Evolutionary conservation across 108 stramenopile genomes (phyloP), one percentile per base, ranked within the genome.

Genomic region (Fragilaria radians): DNA sequence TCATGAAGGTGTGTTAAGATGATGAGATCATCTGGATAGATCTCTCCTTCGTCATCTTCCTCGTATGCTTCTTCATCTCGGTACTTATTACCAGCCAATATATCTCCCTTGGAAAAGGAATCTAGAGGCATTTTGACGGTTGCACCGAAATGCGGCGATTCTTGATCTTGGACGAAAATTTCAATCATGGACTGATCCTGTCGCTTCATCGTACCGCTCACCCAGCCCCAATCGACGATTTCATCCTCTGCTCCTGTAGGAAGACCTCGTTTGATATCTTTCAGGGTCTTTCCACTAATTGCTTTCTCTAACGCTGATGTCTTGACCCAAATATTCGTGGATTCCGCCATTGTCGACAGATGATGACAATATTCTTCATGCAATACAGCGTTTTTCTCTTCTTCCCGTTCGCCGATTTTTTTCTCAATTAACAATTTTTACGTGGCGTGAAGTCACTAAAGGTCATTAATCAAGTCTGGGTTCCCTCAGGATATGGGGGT

Each of bases 1-100:
- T 82, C 81, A 46, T 82, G 81, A 21, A 82, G 55, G 58, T 82
- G 81, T 21, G 74, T 73, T 22, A 82, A 66, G 4, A 65, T 71
- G 30, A 82, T 72, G 18, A 82, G 51, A 62, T 82, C 78, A 60
- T 79, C 71, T 21, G 80, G 80, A 51, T 60, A 60, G 24, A 62
- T 22, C 24, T 50, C 26, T 24, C 23, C 62, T 23, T 74, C 51
- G 53, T 73, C 32, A 11, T 56, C 59, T n/a, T 63, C 48, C 21
- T 42, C 33, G 36, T 65, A 22, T 5, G 24, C 66, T n/a, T 59
- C 62, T 11, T 68, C 32, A 18, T 69, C 49, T 29, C 25, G 22
- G 22, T 21, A 31, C 2, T 55, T 29, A 23, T 57, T 57, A 14
- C 25, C 55, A 22, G 28, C 19, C 14, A 57, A n/a, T 2, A 57